Base-by-base conservation (phyloP, 2,329 filamentous ascomycete genomes). In the Exophiala sp. region DNA sequence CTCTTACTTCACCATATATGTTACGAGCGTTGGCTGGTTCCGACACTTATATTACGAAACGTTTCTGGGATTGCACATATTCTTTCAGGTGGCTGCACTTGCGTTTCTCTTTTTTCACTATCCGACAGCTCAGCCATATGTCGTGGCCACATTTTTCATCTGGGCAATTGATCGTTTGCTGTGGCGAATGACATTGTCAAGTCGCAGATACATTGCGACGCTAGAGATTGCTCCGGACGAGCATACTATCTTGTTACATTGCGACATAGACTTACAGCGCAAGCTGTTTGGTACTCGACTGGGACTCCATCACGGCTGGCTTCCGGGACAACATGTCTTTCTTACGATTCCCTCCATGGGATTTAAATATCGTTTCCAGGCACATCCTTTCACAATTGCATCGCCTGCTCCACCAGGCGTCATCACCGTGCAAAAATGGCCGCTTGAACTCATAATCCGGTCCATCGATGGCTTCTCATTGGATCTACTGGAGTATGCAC, bases 371-470 rank as follows among this genome's bases (percentile, higher is more conserved):
- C 64, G 70, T 2, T 65, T 85, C 1, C 84, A 87, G 67, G 75
- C 83, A 0, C 84, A 87, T 63, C 84, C 84, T 0, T 87, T 87
- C 67, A 86, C 83, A 7, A 85, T 87, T 50, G 79, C 83, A 12
- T 86, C 83, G 2, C 60, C 62, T 14, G 60, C 58, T 41, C 62
- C 62, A 34, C 54, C 56, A 18, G 5, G 10, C 32, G 21, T 46
- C 11, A 38, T 29, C 14, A 40, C 10, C 16, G 10, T 40, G 3
- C 24, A 38, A 33, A 76, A 78, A 0, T 81, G 82, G 8, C 79
- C 81, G 1, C 57, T 57, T 16, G 49, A 55, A 12, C 75, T 87
- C 10, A 74, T 86, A 24, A 80, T 87, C 57, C 78, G 84, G 57
- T 77, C 79, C 3, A 78, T 82, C 59, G 68, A 75, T 41, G 83